phyloP scores from a whole-genome alignment of 306 rosid species.

The Astragalus membranaceus region DNA sequence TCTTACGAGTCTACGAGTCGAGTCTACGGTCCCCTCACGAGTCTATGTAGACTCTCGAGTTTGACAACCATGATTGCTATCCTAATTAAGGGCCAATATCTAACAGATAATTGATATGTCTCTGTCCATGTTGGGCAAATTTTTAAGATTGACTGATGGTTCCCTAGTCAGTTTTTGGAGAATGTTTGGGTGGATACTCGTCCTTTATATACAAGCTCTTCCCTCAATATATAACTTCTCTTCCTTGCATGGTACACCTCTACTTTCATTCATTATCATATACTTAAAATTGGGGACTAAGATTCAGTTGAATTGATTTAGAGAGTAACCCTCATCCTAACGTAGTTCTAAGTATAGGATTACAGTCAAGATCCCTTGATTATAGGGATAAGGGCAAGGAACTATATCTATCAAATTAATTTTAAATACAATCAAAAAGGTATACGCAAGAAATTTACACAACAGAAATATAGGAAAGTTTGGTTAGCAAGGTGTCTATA shows the following conservation, averaged over 20 bases:
- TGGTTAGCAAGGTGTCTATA: too few relatives aligned
- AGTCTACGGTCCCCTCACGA: too few relatives aligned
- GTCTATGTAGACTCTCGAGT: too few relatives aligned
- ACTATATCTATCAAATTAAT: background rate
- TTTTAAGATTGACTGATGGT: background rate
- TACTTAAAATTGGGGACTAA: background rate
- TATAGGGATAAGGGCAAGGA: background rate
- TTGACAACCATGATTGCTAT: too few relatives aligned
- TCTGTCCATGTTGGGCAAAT: background rate
- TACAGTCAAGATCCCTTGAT: background rate
- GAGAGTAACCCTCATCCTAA: background rate
- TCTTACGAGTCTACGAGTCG: too few relatives aligned
- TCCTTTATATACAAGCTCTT: background rate
- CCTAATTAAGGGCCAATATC: too few relatives aligned
- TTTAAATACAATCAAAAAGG: too few relatives aligned
- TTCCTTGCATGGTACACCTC: background rate
- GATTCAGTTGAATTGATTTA: background rate
- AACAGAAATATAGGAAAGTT: too few relatives aligned
- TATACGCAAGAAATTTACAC: too few relatives aligned
- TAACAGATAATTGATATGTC: background rate
- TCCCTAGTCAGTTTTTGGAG: background rate
- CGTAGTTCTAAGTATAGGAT: background rate
- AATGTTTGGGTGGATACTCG: background rate
- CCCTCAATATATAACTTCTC: background rate
- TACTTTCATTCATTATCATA: background rate